Conservation (phyloP, 306 rosid species). For the Glycine soja region DNA sequence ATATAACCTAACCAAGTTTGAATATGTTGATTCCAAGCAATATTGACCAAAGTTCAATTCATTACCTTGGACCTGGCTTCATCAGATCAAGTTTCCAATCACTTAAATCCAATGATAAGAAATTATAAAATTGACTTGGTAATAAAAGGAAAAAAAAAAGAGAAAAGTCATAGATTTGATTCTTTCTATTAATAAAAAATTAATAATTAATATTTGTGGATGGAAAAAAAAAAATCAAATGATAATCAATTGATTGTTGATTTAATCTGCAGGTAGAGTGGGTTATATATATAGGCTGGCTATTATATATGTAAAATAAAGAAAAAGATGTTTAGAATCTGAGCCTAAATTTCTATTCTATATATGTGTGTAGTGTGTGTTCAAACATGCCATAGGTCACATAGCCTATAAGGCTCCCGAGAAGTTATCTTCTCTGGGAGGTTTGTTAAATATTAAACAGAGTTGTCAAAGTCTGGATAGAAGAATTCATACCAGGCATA, state of each 20-base stretch:
- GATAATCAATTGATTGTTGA: not conserved
- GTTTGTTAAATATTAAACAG: too few relatives aligned
- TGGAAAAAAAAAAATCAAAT: too few relatives aligned
- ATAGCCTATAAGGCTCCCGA: not conserved
- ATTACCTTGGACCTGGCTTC: not conserved
- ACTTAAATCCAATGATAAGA: too few relatives aligned
- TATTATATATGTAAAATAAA: not conserved
- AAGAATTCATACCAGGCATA: not conserved
- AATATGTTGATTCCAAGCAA: not conserved
- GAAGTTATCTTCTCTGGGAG: too few relatives aligned
- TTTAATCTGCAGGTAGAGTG: not conserved
- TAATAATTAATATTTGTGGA: too few relatives aligned
- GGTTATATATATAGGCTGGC: too few relatives aligned
- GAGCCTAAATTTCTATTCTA: not conserved
- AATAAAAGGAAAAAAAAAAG: too few relatives aligned
- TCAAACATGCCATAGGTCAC: not conserved
- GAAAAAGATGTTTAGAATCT: not conserved
- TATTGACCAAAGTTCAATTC: conserved; percentile 4
- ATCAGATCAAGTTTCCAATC: too few relatives aligned
- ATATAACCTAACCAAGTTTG: not conserved
- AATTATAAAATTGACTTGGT: too few relatives aligned
- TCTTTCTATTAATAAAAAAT: too few relatives aligned
- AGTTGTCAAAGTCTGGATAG: not conserved
- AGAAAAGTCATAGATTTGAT: too few relatives aligned
- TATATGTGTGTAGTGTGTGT: not conserved